These are phyloP conservation scores for Corinectria fuckeliana DNA, from an alignment of 2,329 filamentous ascomycete species.

Conservation along the genomic window DNA sequence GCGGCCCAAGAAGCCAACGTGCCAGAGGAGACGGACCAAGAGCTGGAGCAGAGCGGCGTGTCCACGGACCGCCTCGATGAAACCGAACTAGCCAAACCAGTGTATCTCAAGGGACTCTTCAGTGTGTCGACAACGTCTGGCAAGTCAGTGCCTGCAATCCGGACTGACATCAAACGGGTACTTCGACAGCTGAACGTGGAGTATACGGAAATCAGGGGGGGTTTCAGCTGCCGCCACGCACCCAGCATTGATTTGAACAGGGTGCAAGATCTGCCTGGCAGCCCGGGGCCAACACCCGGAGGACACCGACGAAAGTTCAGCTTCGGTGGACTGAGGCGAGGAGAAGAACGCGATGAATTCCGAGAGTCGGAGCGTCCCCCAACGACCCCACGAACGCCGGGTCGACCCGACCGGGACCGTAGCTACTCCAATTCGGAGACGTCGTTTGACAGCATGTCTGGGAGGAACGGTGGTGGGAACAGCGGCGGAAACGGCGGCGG, in stretches of 20 bases:
- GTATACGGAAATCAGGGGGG: slow-evolving; percentile 89
- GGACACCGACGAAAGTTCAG: slow-evolving; percentile 81
- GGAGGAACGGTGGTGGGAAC: slow-evolving; percentile 59
- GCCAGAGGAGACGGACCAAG: slow-evolving; percentile 88
- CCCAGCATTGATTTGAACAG: slow-evolving; percentile 89
- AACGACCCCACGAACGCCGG: slow-evolving; percentile 51
- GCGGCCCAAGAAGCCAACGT: slow-evolving; percentile 78
- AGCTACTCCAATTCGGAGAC: slow-evolving; percentile 89
- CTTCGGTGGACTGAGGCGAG: slow-evolving; percentile 70
- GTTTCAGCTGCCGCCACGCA: slow-evolving; percentile 86
- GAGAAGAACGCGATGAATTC: slow-evolving; percentile 71
- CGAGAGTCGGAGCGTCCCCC: slow-evolving; percentile 61
- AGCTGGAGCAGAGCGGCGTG: slow-evolving; percentile 68
- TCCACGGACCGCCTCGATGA: slow-evolving; percentile 68
- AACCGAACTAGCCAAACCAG: slow-evolving; percentile 87
- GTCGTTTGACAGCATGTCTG: slow-evolving; percentile 75
- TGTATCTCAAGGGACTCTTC: slow-evolving; percentile 95
- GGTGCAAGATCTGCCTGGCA: slow-evolving; percentile 68
- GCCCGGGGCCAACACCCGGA: slow-evolving; percentile 60
- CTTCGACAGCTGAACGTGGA: slow-evolving; percentile 88
- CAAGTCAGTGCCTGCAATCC: slow-evolving; percentile 85
- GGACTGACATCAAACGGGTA: slow-evolving; percentile 88
- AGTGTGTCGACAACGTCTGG: slow-evolving; percentile 96
- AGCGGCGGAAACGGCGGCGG: slow-evolving; percentile 27
- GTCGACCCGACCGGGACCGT: slow-evolving; percentile 62